These are phyloP conservation scores for Boletus pseudo-olivaceus DNA, from an alignment of 768 basidiomycete genomes.

Conservation along the genomic window DNA sequence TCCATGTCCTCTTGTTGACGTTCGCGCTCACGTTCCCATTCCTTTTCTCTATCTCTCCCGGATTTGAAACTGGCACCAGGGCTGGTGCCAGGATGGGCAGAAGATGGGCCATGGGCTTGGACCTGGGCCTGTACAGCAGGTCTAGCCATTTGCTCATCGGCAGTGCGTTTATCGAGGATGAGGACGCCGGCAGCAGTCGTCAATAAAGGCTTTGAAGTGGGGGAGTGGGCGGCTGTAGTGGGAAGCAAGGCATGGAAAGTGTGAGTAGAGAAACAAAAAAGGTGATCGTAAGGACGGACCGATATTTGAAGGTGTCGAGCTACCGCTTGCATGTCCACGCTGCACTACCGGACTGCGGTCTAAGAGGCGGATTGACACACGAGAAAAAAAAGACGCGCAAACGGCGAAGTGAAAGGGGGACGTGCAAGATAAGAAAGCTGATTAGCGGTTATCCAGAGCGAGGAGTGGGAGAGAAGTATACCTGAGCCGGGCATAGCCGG, in stretches of 20 bases:
- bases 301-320: slow-evolving; percentile 26
- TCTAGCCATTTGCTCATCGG: slow-evolving; percentile 29
- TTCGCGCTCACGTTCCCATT: slow-evolving; percentile 30
- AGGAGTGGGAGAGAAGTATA: slow-evolving; percentile 7
- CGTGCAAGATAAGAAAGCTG: background rate
- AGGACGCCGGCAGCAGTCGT: slow-evolving; percentile 25
- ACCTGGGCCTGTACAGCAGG: slow-evolving; percentile 13
- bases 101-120: slow-evolving; percentile 16
- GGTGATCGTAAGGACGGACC: slow-evolving; percentile 16
- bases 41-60: slow-evolving; percentile 26
- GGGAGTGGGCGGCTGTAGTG: slow-evolving; percentile 26
- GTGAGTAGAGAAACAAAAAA: background rate
- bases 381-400: slow-evolving; percentile 12
- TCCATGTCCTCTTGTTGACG: slow-evolving; percentile 30
- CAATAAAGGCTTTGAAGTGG: slow-evolving; percentile 24
- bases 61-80: slow-evolving; percentile 19
- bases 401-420: background rate
- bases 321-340: slow-evolving; percentile 24
- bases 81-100: slow-evolving; percentile 23
- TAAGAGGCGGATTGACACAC: background rate
- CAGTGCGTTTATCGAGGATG: slow-evolving; percentile 31
- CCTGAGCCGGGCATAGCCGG: slow-evolving; percentile 33
- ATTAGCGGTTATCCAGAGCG: slow-evolving; percentile 1
- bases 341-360: slow-evolving; percentile 31
- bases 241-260: background rate